These are phyloP conservation scores for Ophiocordyceps camponoti-floridani DNA, from an alignment of 2,329 filamentous ascomycete species.

Conservation along the genomic window DNA sequence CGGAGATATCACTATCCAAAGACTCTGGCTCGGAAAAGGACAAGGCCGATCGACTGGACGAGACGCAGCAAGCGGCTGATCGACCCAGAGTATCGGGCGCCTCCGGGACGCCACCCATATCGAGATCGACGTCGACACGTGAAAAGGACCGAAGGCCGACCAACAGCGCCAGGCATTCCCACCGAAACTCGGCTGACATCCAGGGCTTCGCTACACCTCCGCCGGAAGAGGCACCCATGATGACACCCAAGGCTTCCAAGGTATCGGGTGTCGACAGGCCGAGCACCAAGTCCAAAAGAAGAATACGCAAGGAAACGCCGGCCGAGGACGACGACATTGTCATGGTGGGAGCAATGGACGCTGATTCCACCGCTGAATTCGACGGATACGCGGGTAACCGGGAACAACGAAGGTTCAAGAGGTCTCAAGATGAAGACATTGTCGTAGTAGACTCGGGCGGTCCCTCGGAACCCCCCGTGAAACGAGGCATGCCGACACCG, in stretches of 20 bases:
- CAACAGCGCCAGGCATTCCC: slow-evolving; percentile 41
- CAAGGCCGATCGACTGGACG: slow-evolving; percentile 35
- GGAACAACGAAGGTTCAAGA: slow-evolving; percentile 16
- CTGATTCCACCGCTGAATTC: slow-evolving; percentile 19
- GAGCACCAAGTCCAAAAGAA: slow-evolving; percentile 20
- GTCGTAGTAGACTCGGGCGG: slow-evolving; percentile 18
- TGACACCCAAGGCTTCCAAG: slow-evolving; percentile 63
- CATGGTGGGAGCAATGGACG: slow-evolving; percentile 24
- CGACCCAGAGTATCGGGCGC: slow-evolving; percentile 41
- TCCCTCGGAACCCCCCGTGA: slow-evolving; percentile 14
- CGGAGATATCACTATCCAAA: slow-evolving; percentile 42
- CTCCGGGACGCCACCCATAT: slow-evolving; percentile 50
- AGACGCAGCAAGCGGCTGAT: slow-evolving; percentile 26
- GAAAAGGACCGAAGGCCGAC: slow-evolving; percentile 35
- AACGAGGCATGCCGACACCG: slow-evolving; percentile 16
- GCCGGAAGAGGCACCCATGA: slow-evolving; percentile 45
- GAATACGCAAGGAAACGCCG: slow-evolving; percentile 22
- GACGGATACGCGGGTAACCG: slow-evolving; percentile 7
- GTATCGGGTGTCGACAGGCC: slow-evolving; percentile 42
- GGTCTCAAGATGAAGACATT: slow-evolving; percentile 19
- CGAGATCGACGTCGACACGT: slow-evolving; percentile 50
- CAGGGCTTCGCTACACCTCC: slow-evolving; percentile 54
- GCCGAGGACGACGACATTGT: slow-evolving; percentile 31
- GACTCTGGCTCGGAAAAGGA: slow-evolving; percentile 63
- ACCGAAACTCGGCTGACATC: slow-evolving; percentile 47